Conservation (phyloP, 2,329 filamentous ascomycete species). For the Microcyclospora tardicrescens region DNA sequence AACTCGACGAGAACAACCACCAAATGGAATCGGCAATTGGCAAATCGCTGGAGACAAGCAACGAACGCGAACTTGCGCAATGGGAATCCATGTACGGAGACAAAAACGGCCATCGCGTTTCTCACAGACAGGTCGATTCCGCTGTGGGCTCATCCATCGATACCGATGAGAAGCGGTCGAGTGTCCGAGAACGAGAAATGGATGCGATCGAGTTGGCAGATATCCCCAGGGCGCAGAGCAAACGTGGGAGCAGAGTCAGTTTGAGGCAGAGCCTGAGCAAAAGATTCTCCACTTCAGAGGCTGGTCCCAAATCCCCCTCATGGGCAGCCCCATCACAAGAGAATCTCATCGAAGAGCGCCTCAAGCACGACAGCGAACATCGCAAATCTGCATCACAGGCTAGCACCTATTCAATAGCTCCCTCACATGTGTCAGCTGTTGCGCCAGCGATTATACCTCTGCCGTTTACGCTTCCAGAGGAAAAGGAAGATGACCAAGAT, state of each 20-base stretch:
- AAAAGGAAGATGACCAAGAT: constrained; percentile 36
- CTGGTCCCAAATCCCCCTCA: too few species aligned
- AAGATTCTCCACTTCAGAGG: too few species aligned
- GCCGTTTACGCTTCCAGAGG: constrained; percentile 48
- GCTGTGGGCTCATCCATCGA: constrained; percentile 33
- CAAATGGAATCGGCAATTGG: constrained; percentile 59
- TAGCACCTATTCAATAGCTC: background rate
- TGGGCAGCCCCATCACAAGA: too few species aligned
- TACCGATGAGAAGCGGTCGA: constrained; percentile 23
- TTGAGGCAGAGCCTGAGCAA: too few species aligned
- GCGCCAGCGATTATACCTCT: constrained; percentile 41
- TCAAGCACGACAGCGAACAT: background rate
- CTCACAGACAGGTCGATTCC: constrained; percentile 34
- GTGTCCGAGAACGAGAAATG: constrained; percentile 23
- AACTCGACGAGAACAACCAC: constrained; percentile 45
- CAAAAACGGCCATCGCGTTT: constrained; percentile 24
- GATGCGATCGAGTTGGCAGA: constrained; percentile 45
- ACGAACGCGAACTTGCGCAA: constrained; percentile 46
- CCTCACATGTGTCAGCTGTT: background rate
- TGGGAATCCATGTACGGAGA: constrained; percentile 74
- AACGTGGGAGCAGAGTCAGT: background rate
- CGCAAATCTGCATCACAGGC: background rate
- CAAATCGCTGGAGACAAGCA: constrained; percentile 50
- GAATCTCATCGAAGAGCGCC: background rate
- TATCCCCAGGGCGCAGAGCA: constrained; percentile 20